Base-by-base conservation (phyloP, 225 moss, liverwort and hornwort species). In the Marchantia paleacea region DNA sequence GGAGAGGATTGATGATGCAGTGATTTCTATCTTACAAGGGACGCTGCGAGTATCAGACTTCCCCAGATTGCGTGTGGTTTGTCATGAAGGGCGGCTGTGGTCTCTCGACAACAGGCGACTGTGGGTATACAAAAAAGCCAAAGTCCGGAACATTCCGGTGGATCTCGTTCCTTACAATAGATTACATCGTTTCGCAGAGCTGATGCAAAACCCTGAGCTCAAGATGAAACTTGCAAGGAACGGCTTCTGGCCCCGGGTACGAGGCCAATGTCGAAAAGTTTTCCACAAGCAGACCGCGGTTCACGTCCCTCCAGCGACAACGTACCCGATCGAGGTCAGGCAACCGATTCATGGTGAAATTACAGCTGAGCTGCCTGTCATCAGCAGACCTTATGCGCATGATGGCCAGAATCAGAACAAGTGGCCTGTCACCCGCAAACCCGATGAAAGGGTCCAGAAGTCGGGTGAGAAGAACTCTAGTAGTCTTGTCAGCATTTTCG, bases 51-150 rank as follows among this genome's bases (percentile, higher is more conserved):
- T 80, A 3, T 28, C 60, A 8, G 58, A 14, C 0, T 84, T 84
- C 68, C 57, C 57, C 4, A 39, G 25, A 19, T 11, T 84, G 75
- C 9, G 25, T 0, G 84, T 84, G 12, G 84, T 84, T 4, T 3
- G 14, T 6, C 55, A 65, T 48, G 80, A 69, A 25, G 80, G 80
- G 22, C 19, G 69, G 0, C 60, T 84, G 14, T 84, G 80, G 80
- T 80, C 84, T 5, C 65, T 84, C 28, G 75, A 84, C 72, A 80
- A 84, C 84, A 66, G 86, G 28, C 68, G 86, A 3, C 55, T 88
- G n/a, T 84, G 88, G 88, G 88, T 88, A 2, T 83, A 85, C 48
- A 85, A 85, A 58, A 81, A 81, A 55, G 85, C 88, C 0, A 28
- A 64, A 25, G 79, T 88, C 48, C 15, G 7, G 7, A 30, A 5